A percentile compares a stretch with the other conserved stretches of the same genome.
Evolutionary conservation across 2,329 filamentous ascomycete species (phyloP).

Genomic region (Aspergillus alliaceus): DNA sequence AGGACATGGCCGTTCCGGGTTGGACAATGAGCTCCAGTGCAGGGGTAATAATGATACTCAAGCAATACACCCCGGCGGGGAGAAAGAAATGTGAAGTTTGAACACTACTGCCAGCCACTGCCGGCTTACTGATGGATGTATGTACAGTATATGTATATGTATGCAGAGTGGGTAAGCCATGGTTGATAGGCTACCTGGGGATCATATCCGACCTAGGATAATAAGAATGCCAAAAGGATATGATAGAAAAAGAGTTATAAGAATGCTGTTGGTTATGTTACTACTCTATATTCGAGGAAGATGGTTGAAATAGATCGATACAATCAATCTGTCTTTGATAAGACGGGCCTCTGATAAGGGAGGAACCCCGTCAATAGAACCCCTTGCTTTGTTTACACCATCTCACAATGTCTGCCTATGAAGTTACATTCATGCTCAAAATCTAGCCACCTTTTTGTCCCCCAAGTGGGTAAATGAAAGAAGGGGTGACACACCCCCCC

Average conservation of each 20-base stretch:
- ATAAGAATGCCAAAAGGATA: not conserved
- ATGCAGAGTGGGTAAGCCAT: not conserved
- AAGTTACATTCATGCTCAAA: not conserved
- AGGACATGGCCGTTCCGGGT: not conserved
- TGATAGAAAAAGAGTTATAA: too few species aligned
- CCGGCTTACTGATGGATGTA: not conserved
- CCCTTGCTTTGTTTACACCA: conserved; percentile 5
- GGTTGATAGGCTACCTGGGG: too few species aligned
- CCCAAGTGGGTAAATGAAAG: not conserved
- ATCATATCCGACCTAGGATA: not conserved
- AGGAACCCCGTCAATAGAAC: not conserved
- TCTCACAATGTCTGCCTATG: not conserved
- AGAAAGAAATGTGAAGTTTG: conserved; percentile 5
- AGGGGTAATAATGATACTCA: conserved; percentile 1
- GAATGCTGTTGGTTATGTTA: too few species aligned
- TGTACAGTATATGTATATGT: not conserved
- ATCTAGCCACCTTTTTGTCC: not conserved
- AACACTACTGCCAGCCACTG: conserved; percentile 19
- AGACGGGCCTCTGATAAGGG: not conserved
- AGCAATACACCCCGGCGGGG: not conserved
- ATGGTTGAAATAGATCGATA: not conserved
- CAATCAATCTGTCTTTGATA: not conserved
- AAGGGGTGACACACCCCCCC: not conserved
- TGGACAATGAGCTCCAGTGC: not conserved
- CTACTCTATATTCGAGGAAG: not conserved